phyloP scores from a whole-genome alignment of 2,329 filamentous ascomycete species.

The Aspergillus puulaauensis region DNA sequence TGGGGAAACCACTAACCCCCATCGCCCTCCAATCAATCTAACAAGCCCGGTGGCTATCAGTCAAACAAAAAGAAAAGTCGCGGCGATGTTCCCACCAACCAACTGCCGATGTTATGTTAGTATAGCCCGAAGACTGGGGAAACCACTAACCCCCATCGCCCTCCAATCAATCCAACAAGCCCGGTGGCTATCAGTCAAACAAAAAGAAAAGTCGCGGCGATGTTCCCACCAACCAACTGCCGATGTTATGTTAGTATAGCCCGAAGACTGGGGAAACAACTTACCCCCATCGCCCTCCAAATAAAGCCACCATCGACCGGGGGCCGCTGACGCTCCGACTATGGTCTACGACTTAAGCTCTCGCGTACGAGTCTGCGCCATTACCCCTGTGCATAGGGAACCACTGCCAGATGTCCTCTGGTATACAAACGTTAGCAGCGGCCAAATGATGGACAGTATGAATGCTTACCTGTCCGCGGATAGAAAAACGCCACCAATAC shows the following conservation, averaged over 20 bases:
- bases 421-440: not conserved
- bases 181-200: not conserved
- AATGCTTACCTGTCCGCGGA: constrained; percentile 12
- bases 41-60: not conserved
- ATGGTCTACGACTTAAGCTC: constrained; percentile 3
- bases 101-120: no score
- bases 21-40: not conserved
- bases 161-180: not conserved
- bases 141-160: not conserved
- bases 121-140: not conserved
- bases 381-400: constrained; percentile 17
- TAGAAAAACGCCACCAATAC: constrained; percentile 16
- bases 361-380: constrained; percentile 18
- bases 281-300: constrained; percentile 13
- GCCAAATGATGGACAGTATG: not conserved
- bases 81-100: no score
- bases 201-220: no score
- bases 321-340: constrained; percentile 13
- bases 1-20: not conserved
- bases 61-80: not conserved
- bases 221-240: constrained; percentile 1
- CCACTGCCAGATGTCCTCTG: constrained; percentile 11
- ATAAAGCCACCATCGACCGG: constrained; percentile 4
- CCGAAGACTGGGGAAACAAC: not conserved
- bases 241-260: not conserved